phyloP scores from a whole-genome alignment of 2,329 filamentous ascomycete genomes.

The Penicillium crustosum region DNA sequence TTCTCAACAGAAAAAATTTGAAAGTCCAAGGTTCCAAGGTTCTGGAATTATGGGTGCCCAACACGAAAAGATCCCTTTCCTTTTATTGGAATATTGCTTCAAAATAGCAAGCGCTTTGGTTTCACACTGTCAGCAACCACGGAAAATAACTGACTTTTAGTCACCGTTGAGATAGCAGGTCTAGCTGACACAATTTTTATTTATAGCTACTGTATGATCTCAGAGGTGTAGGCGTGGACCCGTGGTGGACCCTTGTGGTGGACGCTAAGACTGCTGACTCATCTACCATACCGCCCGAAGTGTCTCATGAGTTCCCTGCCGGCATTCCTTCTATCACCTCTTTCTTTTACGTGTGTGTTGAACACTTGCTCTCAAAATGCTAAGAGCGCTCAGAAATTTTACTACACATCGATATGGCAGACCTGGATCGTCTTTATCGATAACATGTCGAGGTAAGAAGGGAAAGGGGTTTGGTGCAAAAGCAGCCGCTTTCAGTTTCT shows the following conservation, averaged over 20 bases:
- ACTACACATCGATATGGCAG: conserved; percentile 1
- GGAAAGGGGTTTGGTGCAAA: conserved; percentile 5
- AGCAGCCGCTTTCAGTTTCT: conserved; percentile 6
- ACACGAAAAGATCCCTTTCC: neutral
- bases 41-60: neutral
- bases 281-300: neutral
- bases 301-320: neutral
- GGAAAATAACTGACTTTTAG: neutral
- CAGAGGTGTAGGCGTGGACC: neutral
- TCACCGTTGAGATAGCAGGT: neutral
- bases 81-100: neutral
- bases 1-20: neutral
- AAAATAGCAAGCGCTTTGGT: neutral
- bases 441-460: conserved; percentile 19
- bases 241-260: neutral
- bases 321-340: neutral
- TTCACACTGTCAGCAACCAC: neutral
- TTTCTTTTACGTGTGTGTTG: neutral
- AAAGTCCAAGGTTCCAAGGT: neutral
- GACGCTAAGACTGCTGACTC: neutral
- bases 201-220: neutral
- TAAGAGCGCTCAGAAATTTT: conserved; percentile 7
- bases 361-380: conserved; percentile 3
- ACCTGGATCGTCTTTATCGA: conserved; percentile 9
- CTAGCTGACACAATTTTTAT: neutral